Evolutionary conservation across 2,329 filamentous ascomycete genomes (phyloP).

Genomic region (Colletotrichum camelliae): DNA sequence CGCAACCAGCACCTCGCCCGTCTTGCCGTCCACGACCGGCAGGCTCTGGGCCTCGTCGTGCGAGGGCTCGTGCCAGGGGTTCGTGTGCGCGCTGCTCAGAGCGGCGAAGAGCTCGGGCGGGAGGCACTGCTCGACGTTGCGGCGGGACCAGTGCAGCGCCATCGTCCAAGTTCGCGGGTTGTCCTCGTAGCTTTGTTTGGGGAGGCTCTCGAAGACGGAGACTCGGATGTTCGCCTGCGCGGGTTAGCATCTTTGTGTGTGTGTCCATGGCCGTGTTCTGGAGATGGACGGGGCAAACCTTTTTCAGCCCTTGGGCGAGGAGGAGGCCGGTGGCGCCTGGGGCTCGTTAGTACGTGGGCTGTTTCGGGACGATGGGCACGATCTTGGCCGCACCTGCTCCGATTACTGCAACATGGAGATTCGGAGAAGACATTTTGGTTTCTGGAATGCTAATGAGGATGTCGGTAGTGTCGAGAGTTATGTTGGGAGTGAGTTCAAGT

Average conservation of each 20-base stretch:
- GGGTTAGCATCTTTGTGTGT: not conserved
- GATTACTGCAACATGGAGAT: not conserved
- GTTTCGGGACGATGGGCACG: not conserved
- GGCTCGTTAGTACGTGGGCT: not conserved
- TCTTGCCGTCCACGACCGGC: not conserved
- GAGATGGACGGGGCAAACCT: not conserved
- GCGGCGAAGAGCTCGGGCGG: not conserved
- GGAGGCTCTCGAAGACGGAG: not conserved
- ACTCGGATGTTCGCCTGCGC: not conserved
- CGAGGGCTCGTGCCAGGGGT: not conserved
- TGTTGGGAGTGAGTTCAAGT: not conserved
- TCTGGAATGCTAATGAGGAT: fast-evolving
- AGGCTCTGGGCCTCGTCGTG: not conserved
- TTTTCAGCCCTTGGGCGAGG: not conserved
- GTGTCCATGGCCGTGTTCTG: not conserved
- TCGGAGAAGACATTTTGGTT: not conserved
- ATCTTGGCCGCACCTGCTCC: not conserved
- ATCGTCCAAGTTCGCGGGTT: not conserved
- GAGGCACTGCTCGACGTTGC: not conserved
- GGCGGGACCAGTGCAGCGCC: not conserved
- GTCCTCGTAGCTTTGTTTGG: not conserved
- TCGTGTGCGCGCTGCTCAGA: not conserved
- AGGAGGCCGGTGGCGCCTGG: not conserved
- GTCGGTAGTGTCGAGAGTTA: not conserved
- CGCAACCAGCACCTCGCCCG: not conserved